phyloP scores from a whole-genome alignment of 1,139 yeast species.

The Taphrina betulina region DNA sequence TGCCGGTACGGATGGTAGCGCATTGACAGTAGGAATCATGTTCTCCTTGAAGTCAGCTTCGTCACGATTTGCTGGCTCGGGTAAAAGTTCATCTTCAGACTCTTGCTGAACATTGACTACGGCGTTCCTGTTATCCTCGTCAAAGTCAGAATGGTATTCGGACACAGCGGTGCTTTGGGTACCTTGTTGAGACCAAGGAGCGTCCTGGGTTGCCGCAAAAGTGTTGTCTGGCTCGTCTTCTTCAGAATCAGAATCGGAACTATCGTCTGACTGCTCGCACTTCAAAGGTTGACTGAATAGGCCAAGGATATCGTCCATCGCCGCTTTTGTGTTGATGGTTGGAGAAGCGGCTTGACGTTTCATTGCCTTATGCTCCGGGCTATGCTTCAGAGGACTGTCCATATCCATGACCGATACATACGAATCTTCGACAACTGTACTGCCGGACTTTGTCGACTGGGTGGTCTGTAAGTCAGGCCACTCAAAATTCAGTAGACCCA shows the following conservation, averaged over 20 bases:
- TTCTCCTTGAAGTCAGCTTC: constrained; percentile 11
- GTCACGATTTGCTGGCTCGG: neutral
- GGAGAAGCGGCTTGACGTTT: constrained; percentile 50
- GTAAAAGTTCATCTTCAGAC: neutral
- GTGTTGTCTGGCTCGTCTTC: constrained; percentile 35
- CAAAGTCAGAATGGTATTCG: constrained; percentile 34
- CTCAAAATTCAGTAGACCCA: constrained; percentile 42
- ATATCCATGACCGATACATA: constrained; percentile 31
- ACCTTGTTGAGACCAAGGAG: constrained; percentile 15
- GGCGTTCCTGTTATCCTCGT: constrained; percentile 20
- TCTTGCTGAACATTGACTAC: constrained; percentile 9
- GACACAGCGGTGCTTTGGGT: constrained; percentile 15
- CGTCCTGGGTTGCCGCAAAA: constrained; percentile 26
- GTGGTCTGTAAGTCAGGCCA: constrained; percentile 5
- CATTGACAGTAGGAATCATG: constrained; percentile 8
- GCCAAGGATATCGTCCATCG: constrained; percentile 68
- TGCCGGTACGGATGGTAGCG: constrained; percentile 35
- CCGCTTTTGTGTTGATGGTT: constrained; percentile 74
- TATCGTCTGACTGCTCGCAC: constrained; percentile 45
- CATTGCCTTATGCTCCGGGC: neutral
- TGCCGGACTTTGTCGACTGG: neutral
- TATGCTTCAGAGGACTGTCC: constrained; percentile 16
- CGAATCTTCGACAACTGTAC: neutral
- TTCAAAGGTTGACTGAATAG: constrained; percentile 71
- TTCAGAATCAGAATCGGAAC: constrained; percentile 38